Conservation (phyloP, 148 eudicot genomes). For the Amaranthus hypochondriacus region DNA sequence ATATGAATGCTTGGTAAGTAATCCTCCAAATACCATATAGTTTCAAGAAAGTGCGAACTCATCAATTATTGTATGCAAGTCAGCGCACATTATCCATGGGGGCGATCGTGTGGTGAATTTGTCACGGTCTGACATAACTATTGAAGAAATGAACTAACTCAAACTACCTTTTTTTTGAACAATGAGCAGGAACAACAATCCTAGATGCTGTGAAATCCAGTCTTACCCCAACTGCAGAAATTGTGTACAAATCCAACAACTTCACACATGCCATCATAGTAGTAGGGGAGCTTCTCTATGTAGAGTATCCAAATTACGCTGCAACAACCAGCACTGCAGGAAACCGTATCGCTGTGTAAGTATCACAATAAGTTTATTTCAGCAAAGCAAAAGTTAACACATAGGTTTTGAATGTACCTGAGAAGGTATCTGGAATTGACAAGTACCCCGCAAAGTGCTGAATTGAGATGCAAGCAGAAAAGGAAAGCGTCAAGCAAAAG, state of each 20-base stretch:
- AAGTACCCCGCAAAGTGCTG: slow-evolving; percentile 44
- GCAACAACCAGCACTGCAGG: slow-evolving; percentile 49
- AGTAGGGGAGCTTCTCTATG: slow-evolving; percentile 28
- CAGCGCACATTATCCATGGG: too few species aligned
- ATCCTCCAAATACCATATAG: too few species aligned
- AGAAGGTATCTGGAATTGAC: slow-evolving; percentile 33
- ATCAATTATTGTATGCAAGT: too few species aligned
- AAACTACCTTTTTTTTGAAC: neutral
- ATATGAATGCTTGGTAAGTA: too few species aligned
- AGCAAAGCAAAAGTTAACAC: neutral
- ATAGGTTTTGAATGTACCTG: slow-evolving; percentile 30
- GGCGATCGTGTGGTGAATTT: too few species aligned
- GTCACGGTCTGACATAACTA: too few species aligned
- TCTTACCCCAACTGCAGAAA: slow-evolving; percentile 25
- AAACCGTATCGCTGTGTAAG: slow-evolving; percentile 3
- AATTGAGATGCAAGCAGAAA: neutral
- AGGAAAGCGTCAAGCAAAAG: neutral
- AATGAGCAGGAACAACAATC: slow-evolving; percentile 30
- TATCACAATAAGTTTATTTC: neutral
- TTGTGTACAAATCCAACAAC: slow-evolving; percentile 19
- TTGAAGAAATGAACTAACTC: neutral
- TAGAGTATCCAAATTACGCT: slow-evolving; percentile 24
- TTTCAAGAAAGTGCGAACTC: too few species aligned
- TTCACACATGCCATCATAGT: slow-evolving; percentile 29
- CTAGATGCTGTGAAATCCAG: slow-evolving; percentile 27